Percentiles rank a stretch among this genome's conserved stretches.
Evolutionary conservation across 306 rosid species (phyloP).

Genomic region (Cicer pinnatifidum): DNA sequence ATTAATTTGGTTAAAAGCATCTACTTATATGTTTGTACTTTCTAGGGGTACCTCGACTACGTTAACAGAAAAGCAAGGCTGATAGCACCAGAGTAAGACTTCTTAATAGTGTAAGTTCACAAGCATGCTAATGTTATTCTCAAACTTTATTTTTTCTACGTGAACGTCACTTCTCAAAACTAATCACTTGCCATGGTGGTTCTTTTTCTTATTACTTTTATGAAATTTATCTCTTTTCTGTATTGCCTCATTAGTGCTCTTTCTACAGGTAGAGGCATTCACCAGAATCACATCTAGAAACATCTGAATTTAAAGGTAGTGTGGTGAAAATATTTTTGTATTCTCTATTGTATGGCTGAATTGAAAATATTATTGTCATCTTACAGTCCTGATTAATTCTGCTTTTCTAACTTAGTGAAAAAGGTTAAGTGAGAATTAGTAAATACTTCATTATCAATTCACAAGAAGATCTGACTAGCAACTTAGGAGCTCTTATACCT

Average conservation of each 20-base stretch:
- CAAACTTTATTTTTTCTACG: slow-evolving; percentile 36
- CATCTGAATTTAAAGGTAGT: slow-evolving; percentile 35
- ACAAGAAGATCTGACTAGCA: no score
- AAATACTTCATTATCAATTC: no score
- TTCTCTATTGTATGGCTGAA: slow-evolving; percentile 18
- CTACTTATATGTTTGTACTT: slow-evolving; percentile 30
- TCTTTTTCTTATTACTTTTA: slow-evolving; percentile 12
- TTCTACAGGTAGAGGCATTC: slow-evolving; percentile 37
- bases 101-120: slow-evolving; percentile 41
- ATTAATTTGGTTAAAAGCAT: background rate
- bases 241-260: slow-evolving; percentile 29
- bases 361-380: background rate
- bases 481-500: no score
- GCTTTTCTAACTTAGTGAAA: no score
- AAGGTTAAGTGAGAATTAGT: no score
- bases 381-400: no score
- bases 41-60: slow-evolving; percentile 83
- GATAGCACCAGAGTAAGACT: slow-evolving; percentile 38
- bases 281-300: slow-evolving; percentile 36
- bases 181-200: background rate
- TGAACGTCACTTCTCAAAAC: background rate
- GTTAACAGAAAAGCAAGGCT: slow-evolving; percentile 59
- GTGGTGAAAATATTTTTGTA: slow-evolving; percentile 12
- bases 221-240: slow-evolving; percentile 7
- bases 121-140: slow-evolving; percentile 39